Base-by-base conservation (phyloP, 2,329 filamentous ascomycete genomes). In the Pseudogymnoascus sp. region DNA sequence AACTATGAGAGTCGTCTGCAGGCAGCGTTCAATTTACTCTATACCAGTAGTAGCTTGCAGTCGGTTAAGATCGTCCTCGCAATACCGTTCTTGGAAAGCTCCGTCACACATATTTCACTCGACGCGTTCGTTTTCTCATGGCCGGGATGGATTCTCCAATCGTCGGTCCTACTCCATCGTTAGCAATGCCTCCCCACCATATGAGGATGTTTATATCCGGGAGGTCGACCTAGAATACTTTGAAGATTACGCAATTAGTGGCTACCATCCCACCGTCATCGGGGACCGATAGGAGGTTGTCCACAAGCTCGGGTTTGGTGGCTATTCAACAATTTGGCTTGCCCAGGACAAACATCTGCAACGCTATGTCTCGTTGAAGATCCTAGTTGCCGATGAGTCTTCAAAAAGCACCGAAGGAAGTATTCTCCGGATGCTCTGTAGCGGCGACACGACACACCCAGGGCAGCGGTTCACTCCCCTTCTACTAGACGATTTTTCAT, bases 271-370 rank as follows among this genome's bases (percentile, higher is more conserved):
- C 2, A 72, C 78, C 6, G 67, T 66, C 3, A 69, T 82, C 1
- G 75, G 75, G 14, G 78, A 81, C 60, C 74, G 76, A 36, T 82
- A 80, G 65, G 70, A 71, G 38, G 68, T 81, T 59, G 65, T 78
- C 28, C 75, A 78, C 64, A 81, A 81, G 69, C 68, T 81, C 28
- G 78, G 78, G n/a, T 75, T 73, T 37, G 78, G 79, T 25, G 73
- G 74, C 0, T 78, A 70, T 65, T 76, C 78, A 4, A 81, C 76
- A 4, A 75, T 80, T 42, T 81, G 77, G 79, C 74, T 81, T 16
- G 77, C 75, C 23, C 68, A 67, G 1, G 73, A 77, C 66, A 64
- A 63, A 1, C 18, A 11, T 1, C 23, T 62, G 1, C 3, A 53
- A 18, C 34, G 28, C 11, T 68, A 69, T 38, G 63, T 66, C 7